Evolutionary conservation across 805 yeast species (phyloP).

Genomic region (Cyberlindnera maritima): DNA sequence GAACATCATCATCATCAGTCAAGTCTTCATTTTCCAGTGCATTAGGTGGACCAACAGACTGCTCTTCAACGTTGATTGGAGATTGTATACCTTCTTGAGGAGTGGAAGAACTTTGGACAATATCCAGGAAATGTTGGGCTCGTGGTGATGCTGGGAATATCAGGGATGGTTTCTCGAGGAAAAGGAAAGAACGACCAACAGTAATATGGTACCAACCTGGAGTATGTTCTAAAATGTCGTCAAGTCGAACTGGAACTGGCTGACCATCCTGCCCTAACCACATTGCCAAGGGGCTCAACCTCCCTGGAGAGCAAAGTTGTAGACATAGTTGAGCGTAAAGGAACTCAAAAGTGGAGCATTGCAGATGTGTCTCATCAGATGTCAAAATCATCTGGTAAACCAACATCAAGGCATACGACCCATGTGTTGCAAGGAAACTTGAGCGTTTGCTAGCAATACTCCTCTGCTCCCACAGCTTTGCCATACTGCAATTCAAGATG

Average conservation of each 20-base stretch:
- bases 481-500: neutral
- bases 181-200: neutral
- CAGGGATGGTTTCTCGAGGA: too few relatives aligned
- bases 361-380: conserved; percentile 10
- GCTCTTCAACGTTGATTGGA: too few relatives aligned
- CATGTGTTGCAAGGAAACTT: neutral
- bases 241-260: neutral
- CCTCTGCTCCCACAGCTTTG: neutral
- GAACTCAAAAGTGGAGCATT: conserved; percentile 13
- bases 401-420: conserved; percentile 2
- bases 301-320: neutral
- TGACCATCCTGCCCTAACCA: neutral
- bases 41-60: too few relatives aligned
- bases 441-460: neutral
- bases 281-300: neutral
- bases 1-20: too few relatives aligned
- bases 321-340: conserved; percentile 8
- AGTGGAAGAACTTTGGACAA: too few relatives aligned
- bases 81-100: too few relatives aligned
- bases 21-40: too few relatives aligned
- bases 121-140: neutral
- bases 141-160: too few relatives aligned
- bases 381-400: conserved; percentile 16
- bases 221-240: neutral
- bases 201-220: neutral